These are phyloP conservation scores for Aspergillus pseudoterreus DNA, from an alignment of 2,329 filamentous ascomycete species.

Conservation along the genomic window DNA sequence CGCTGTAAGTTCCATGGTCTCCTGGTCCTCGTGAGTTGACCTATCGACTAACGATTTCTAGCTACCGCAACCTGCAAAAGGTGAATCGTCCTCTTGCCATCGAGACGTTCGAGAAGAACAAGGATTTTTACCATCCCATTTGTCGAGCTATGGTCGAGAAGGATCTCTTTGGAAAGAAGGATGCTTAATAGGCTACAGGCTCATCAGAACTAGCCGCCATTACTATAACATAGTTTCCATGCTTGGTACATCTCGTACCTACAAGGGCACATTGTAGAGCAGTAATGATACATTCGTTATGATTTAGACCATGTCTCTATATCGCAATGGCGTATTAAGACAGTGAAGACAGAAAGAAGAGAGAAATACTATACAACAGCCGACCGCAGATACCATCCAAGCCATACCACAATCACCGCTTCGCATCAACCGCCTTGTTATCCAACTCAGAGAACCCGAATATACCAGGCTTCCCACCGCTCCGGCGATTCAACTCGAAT, in stretches of 20 bases:
- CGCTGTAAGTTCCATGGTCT: conserved; percentile 54
- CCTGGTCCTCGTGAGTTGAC: too few species aligned
- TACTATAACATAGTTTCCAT: too few species aligned
- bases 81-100: conserved; percentile 72
- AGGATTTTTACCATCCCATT: conserved; percentile 93
- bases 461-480: conserved; percentile 30
- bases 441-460: conserved; percentile 34
- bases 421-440: conserved; percentile 36
- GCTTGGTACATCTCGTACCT: too few species aligned
- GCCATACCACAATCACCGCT: conserved; percentile 13
- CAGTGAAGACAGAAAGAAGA: background rate
- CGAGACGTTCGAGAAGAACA: conserved; percentile 80
- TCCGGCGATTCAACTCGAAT: conserved; percentile 46
- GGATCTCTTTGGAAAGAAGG: conserved; percentile 58
- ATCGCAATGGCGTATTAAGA: background rate
- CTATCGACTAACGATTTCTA: conserved; percentile 16
- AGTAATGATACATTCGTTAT: too few species aligned
- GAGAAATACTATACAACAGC: background rate
- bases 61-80: conserved; percentile 65
- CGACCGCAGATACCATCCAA: background rate
- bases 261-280: too few species aligned
- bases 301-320: too few species aligned
- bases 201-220: background rate
- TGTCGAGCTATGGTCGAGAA: conserved; percentile 83
- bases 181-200: conserved; percentile 8